Percentiles rank a stretch among this genome's conserved stretches.
These are phyloP conservation scores for Rhodotorula sp. DNA, from an alignment of 1,284 basidiomycete genomes.

Conservation along the genomic window DNA sequence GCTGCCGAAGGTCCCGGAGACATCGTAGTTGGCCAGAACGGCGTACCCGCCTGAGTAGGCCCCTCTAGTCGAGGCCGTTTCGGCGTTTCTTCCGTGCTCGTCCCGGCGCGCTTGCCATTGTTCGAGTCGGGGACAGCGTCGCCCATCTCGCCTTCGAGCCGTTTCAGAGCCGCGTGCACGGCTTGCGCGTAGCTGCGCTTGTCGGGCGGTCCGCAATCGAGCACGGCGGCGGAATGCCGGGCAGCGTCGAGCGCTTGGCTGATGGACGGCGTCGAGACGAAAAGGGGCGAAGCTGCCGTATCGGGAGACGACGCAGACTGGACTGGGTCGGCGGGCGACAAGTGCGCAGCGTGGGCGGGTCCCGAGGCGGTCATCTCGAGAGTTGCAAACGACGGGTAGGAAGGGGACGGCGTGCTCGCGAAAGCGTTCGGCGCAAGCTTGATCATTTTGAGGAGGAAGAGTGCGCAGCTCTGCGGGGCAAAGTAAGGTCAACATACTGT, in stretches of 20 bases:
- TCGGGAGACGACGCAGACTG: constrained; percentile 27
- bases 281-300: constrained; percentile 15
- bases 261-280: constrained; percentile 14
- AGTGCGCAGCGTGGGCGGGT: neutral
- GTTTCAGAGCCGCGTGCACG: constrained; percentile 23
- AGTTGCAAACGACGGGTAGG: constrained; percentile 14
- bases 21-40: neutral
- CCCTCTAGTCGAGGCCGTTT: neutral
- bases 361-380: neutral
- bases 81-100: neutral
- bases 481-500: neutral
- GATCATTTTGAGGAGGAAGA: constrained; percentile 42
- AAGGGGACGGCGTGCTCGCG: constrained; percentile 3
- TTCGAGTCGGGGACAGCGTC: neutral
- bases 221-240: constrained; percentile 18
- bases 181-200: constrained; percentile 25
- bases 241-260: constrained; percentile 26
- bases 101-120: neutral
- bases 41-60: neutral
- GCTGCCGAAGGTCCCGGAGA: too few species aligned
- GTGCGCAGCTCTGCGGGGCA: constrained; percentile 21
- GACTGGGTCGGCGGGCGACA: neutral
- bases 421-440: constrained; percentile 36
- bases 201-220: constrained; percentile 18
- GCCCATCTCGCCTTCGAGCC: constrained; percentile 30